Evolutionary conservation across 1,139 yeast genomes (phyloP), one percentile per base, ranked within the genome.

Genomic region (Saccharomyces uvarum): DNA sequence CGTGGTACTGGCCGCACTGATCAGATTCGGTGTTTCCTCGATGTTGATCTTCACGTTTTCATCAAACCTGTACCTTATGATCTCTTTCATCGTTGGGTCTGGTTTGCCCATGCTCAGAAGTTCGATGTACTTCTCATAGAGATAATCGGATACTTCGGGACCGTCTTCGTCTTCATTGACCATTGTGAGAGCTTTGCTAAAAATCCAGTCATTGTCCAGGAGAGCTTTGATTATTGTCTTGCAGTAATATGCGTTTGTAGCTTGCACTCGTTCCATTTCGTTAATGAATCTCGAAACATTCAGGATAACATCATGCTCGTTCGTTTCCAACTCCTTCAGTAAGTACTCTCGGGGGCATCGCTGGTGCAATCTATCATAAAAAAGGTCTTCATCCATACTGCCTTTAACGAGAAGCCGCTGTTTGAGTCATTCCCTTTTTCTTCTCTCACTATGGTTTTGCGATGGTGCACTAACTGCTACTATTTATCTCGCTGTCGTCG

Each of bases 1-100:
- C 0, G 98, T 91, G 1, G 96, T 86, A 6, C 95, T 96, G 31
- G 73, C 68, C 0, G 89, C 89, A 16, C 88, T 79, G 9, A 88
- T 80, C 51, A 87, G 59, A 55, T 77, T 74, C 0, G 91, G 95
- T 0, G 80, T 76, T 63, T 87, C 95, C 54, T 72, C 72, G 2
- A 86, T 78, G 3, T 68, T 63, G 1, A 85, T 73, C 4, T 67
- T 67, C 0, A 63, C 52, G 0, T 63, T 66, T 2, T 57, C 59
- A 8, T 61, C 59, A 19, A 82, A 64, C 3, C 68, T 66, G 62
- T 85, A 86, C 21, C 69, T 69, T 4, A 85, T 69, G 0, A 72
- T 58, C 58, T 85, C 90, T 1, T 69, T 57, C 1, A 74, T 76
- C 1, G 81, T 76, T 0, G 84, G 78, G 0, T 63, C 63, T 29